Conservation (phyloP, 345 rosid genomes). For the Anacardium occidentale region DNA sequence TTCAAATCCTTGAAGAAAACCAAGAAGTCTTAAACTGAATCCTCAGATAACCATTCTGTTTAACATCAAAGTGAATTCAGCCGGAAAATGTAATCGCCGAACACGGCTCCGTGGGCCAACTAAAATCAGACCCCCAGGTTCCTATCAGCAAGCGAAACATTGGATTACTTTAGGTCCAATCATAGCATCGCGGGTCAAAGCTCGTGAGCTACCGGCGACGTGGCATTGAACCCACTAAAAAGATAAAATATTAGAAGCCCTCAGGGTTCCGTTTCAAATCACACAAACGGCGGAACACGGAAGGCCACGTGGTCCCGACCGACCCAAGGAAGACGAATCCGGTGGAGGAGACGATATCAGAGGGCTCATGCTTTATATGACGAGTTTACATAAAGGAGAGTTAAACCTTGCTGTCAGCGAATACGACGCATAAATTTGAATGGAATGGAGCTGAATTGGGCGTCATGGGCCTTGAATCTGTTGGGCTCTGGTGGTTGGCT, state of each 20-base stretch:
- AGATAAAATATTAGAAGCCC: slow-evolving; percentile 21
- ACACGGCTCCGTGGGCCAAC: slow-evolving; percentile 54
- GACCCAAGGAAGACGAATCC: slow-evolving; percentile 17
- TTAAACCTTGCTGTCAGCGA: too few species aligned
- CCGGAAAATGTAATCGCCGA: slow-evolving; percentile 63
- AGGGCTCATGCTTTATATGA: slow-evolving; percentile 14
- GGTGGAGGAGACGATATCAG: slow-evolving; percentile 14
- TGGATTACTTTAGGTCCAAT: slow-evolving; percentile 40
- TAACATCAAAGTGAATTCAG: slow-evolving; percentile 57
- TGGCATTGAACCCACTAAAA: slow-evolving; percentile 43
- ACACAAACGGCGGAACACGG: slow-evolving; percentile 34
- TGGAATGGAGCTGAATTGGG: neutral
- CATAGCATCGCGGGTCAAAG: slow-evolving; percentile 63
- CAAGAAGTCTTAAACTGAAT: slow-evolving; percentile 14
- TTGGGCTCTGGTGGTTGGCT: neutral
- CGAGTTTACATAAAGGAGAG: too few species aligned
- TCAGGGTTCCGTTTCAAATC: slow-evolving; percentile 68
- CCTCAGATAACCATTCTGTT: slow-evolving; percentile 54
- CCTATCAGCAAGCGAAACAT: slow-evolving; percentile 61
- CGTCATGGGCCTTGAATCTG: neutral
- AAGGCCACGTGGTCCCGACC: slow-evolving; percentile 24
- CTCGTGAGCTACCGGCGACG: slow-evolving; percentile 52
- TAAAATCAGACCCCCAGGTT: slow-evolving; percentile 45
- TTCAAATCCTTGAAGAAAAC: too few species aligned
- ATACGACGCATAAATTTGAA: neutral